Conservation (phyloP, 345 rosid genomes). For the Boechera divaricarpa region DNA sequence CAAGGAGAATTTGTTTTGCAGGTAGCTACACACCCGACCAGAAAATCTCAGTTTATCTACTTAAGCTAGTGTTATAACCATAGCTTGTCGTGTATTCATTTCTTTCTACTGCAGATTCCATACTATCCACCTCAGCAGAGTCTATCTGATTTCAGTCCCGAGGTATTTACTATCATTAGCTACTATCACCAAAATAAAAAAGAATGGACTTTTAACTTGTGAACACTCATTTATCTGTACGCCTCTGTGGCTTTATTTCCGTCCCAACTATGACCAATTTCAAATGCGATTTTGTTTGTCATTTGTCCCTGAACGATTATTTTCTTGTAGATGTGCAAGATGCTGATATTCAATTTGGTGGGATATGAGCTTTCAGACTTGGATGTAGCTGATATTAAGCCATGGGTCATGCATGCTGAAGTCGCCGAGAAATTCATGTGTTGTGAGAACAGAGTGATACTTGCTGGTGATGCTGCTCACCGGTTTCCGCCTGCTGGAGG, state of each 20-base stretch:
- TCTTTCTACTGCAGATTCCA: conserved; percentile 61
- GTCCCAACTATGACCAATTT: conserved; percentile 2
- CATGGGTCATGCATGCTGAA: conserved; percentile 99
- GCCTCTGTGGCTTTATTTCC: conserved; percentile 3
- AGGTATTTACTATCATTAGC: conserved; percentile 54
- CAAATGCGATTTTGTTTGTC: neutral
- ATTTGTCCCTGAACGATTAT: conserved; percentile 51
- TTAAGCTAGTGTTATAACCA: neutral
- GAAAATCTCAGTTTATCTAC: neutral
- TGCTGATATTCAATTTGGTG: conserved; percentile 75
- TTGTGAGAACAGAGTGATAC: conserved; percentile 66
- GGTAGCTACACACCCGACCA: conserved; percentile 46
- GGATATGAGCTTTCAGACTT: conserved; percentile 86
- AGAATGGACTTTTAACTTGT: neutral
- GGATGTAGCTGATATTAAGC: conserved; percentile 80
- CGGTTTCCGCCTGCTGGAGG: conserved; percentile 99
- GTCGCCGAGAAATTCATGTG: conserved; percentile 76
- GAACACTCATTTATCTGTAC: neutral
- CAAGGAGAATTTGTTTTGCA: conserved; percentile 93
- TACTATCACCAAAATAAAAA: neutral
- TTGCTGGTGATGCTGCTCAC: conserved; percentile 98
- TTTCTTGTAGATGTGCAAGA: conserved; percentile 79
- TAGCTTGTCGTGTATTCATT: conserved; percentile 1
- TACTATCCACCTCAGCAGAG: conserved; percentile 95
- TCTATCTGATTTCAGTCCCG: conserved; percentile 68